Base-by-base conservation (phyloP, 202 grass and related monocot species). In the Carex arenaria region DNA sequence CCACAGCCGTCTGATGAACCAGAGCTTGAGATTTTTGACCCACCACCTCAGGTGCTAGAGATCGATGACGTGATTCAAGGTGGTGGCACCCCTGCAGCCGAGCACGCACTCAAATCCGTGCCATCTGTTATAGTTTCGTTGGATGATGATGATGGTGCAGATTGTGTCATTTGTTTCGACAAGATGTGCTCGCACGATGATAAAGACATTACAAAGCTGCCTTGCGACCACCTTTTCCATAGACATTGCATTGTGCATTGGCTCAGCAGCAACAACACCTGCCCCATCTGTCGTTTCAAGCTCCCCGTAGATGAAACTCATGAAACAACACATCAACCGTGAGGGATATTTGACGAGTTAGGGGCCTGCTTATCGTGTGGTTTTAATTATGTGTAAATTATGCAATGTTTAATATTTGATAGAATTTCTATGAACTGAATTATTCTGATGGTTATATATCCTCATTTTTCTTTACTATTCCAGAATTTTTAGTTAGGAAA, bases 161-260 rank as follows among this genome's bases (percentile, higher is more conserved):
- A 74, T 17, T 94, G 89, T 81, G 90, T 85, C 0, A 88, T 94
- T 66, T 97, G 94, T 83, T 91, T 93, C 67, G 92, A 93, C 66
- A 79, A 77, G 36, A 89, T 97, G 67, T 47, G 82, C 64, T 82
- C 67, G 0, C 8, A 70, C 4, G 17, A 45, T 65, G 65, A 69
- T 14, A 10, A 73, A 15, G 17, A 73, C 5, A 86, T 90, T n/a
- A 82, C 84, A 85, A 78, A 85, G 70, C 61, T 94, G 62, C 95
- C 90, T 8, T 97, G 95, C 86, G 78, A 82, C 40, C 95, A 93
- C 71, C 72, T 89, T 49, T 94, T 90, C 89, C 95, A 97, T 76
- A 85, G 80, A 78, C 84, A 49, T 1, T 97, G 95, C 84, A 94
- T 97, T 85, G 55, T 91, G 64, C 85, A 79, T 1, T 97, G 92